Evolutionary conservation across 1,284 basidiomycete genomes (phyloP).

Genomic region (Sanghuangporus weigelae): DNA sequence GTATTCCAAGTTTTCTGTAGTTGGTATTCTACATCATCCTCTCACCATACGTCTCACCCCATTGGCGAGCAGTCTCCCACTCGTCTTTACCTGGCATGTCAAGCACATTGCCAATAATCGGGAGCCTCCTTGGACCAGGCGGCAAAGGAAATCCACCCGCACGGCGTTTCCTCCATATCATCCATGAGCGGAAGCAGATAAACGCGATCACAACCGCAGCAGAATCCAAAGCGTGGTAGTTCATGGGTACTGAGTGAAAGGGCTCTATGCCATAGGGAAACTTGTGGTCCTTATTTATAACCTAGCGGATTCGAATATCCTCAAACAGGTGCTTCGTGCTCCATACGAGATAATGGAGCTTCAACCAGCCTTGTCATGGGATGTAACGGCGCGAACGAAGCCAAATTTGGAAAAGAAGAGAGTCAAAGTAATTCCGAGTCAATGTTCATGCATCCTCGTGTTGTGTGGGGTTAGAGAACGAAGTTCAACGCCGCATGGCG

Average conservation of each 20-base stretch:
- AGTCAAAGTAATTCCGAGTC: too few relatives aligned
- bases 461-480: too few relatives aligned
- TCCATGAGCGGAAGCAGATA: neutral
- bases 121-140: constrained; percentile 20
- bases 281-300: too few relatives aligned
- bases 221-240: neutral
- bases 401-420: too few relatives aligned
- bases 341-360: too few relatives aligned
- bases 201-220: neutral
- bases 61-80: constrained; percentile 16
- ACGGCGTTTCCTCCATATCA: neutral
- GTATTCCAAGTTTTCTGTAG: neutral
- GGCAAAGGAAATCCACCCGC: neutral
- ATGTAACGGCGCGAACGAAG: too few relatives aligned
- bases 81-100: constrained; percentile 17
- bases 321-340: too few relatives aligned
- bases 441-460: too few relatives aligned
- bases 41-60: constrained; percentile 20
- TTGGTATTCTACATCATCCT: neutral
- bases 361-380: too few relatives aligned
- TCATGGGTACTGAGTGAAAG: neutral
- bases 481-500: too few relatives aligned
- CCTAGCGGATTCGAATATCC: too few relatives aligned
- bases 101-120: constrained; percentile 19
- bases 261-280: too few relatives aligned